Evolutionary conservation across 2,329 filamentous ascomycete species (phyloP), one percentile per base, ranked within the genome.

Genomic region (Ceratocystis huliohia): DNA sequence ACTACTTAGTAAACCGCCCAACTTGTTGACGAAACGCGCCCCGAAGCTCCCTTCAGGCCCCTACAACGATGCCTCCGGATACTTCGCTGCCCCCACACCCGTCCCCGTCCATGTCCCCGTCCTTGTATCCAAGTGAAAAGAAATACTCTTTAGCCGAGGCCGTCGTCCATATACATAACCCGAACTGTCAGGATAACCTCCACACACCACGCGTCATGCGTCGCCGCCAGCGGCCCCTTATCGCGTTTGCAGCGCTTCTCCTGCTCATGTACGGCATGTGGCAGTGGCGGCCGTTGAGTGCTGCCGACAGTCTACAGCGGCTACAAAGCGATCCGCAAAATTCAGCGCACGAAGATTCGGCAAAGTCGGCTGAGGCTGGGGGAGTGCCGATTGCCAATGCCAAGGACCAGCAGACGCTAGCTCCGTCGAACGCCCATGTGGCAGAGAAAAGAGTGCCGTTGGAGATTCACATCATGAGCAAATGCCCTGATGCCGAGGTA

Each of bases 381-480:
- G 46, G 22, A 7, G 46, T 22, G 37, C 37, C 13, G 37, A 41
- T 15, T 41, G 37, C 3, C 28, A 30, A 20, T 59, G 56, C 17
- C 15, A n/a, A 33, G 56, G 3, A 5, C 56, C 56, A 59, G 56
- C 10, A 13, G 37, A 10, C 37, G 10, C 37, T 41, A 13, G 22
- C 56, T n/a, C 56, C 56, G 28, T 20, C 28, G 10, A 30, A 15
- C 28, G 28, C 46, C 63, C 41, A 48, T 53, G 62, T 53, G 4
- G 56, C 64, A 22, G 30, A 17, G 45, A 64, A 65, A 46, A 76
- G 80, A 67, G 88, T 97, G 3, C 88, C 91, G 3, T 77, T 99
- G 1, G 94, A 99, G 75, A 89, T 91, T 66, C 93, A 97, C 75
- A 94, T 97, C 71, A 99, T 97, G 87, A 89, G 86, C 77, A 96